These are phyloP conservation scores for Phytophthora melonis DNA, from an alignment of 352 stramenopile genomes.

Conservation along the genomic window DNA sequence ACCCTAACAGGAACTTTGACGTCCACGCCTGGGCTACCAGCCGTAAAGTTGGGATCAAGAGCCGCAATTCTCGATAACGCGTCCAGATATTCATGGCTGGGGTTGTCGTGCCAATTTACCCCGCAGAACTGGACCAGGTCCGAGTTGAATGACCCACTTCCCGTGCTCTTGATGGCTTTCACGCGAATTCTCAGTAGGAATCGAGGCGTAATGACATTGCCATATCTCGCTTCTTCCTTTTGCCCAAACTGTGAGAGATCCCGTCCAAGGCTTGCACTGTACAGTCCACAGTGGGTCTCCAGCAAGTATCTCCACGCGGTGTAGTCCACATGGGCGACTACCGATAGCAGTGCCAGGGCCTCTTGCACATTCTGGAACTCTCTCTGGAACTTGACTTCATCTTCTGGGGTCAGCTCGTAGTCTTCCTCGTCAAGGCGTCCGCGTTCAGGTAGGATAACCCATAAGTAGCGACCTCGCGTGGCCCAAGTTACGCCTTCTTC, in stretches of 20 bases:
- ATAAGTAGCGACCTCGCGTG: not conserved
- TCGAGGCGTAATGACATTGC: no score
- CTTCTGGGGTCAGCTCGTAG: not conserved
- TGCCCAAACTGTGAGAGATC: no score
- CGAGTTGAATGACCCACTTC: not conserved
- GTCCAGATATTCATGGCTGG: not conserved
- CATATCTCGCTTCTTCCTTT: no score
- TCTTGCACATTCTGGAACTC: constrained; percentile 3
- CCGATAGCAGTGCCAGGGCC: not conserved
- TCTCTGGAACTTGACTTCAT: not conserved
- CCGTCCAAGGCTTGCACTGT: no score
- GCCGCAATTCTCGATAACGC: constrained; percentile 5
- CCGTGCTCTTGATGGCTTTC: no score
- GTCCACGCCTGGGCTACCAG: not conserved
- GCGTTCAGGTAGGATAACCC: not conserved
- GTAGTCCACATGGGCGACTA: constrained; percentile 8
- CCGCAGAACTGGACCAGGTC: constrained; percentile 4
- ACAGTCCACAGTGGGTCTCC: not conserved
- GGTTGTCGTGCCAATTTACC: not conserved
- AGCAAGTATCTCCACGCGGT: not conserved
- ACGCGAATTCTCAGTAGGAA: no score
- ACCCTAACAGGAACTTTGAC: not conserved
- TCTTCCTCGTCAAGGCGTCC: not conserved
- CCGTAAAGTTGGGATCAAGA: not conserved
- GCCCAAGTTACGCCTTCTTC: not conserved